Evolutionary conservation across 257 asterid genomes (phyloP), one percentile per base, ranked within the genome.

Genomic region (Solanum rostratum): DNA sequence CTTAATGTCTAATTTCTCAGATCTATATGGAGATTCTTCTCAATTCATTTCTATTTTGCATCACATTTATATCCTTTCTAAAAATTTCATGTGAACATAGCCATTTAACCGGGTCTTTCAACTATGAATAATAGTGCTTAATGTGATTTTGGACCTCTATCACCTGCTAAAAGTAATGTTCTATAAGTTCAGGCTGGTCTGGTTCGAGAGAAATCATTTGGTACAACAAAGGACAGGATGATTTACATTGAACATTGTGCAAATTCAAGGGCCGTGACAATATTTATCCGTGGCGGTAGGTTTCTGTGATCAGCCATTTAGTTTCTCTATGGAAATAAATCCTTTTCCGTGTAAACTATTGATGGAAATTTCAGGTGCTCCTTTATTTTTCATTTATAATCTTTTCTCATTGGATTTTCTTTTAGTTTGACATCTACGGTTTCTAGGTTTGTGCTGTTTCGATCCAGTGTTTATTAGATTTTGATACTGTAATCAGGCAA

Each of bases 211-310:
- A 94, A 93, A 89, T 86, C 96, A 65, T 96, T 94, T 87, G 97
- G 99, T 39, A 96, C 98, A 85, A 96, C 98, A 52, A 96, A 96
- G 86, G 99, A 94, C 84, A 90, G 97, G 55, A 96, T 96, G 99
- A 96, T 96, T 80, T 96, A 94, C 85, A 96, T 96, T 84, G 99
- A 96, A 92, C 98, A 96, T 85, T 96, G 98, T 91, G 98, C 99
- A 53, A 96, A 96, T 86, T 94, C 97, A 88, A 91, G 92, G 92
- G 98, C 97, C 33, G 98, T 96, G 39, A 96, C 98, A 85, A 88
- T 94, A 87, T 96, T 96, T 87, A 94, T 96, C 50, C 97, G 98
- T 81, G 99, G 99, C 55, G 99, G 99, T 93, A 87, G 54, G 97
- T 90, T 86, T 71, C 85, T 85, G 49, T 69, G 49, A 68, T 46